Percentiles rank a stretch among this genome's conserved stretches.
phyloP scores from a whole-genome alignment of 2,329 filamentous ascomycete genomes.

The Colletotrichum sp. region DNA sequence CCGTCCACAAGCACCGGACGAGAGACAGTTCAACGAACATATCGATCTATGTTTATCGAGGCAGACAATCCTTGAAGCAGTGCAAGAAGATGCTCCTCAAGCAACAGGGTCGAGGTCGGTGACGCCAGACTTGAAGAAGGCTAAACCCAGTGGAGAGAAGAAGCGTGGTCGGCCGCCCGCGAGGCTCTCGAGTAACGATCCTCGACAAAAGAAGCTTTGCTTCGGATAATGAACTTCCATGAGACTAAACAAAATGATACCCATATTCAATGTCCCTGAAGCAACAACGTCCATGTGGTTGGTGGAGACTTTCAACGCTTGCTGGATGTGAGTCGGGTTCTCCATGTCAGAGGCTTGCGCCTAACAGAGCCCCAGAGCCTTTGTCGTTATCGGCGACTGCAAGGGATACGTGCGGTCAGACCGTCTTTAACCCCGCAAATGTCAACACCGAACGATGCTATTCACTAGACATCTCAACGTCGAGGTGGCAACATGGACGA shows the following conservation, averaged over 20 bases:
- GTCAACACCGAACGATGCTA: neutral
- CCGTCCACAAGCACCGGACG: constrained; percentile 76
- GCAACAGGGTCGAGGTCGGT: constrained; percentile 16
- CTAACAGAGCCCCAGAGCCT: neutral
- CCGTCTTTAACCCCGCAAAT: neutral
- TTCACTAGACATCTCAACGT: neutral
- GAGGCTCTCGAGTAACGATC: constrained; percentile 39
- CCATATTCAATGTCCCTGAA: neutral
- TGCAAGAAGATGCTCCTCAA: constrained; percentile 57
- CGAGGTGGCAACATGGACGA: neutral
- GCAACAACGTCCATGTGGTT: neutral
- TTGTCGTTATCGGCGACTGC: neutral
- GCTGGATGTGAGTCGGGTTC: neutral
- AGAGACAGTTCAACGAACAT: constrained; percentile 84
- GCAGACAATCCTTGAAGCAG: constrained; percentile 83
- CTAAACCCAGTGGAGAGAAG: constrained; percentile 33
- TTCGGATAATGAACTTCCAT: constrained; percentile 44
- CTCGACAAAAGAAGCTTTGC: constrained; percentile 56
- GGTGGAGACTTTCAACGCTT: neutral
- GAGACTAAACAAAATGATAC: neutral
- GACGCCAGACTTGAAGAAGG: constrained; percentile 42
- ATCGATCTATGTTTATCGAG: constrained; percentile 91
- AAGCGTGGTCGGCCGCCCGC: constrained; percentile 42
- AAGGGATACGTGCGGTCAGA: neutral
- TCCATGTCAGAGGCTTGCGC: neutral